Percentiles rank a stretch among this genome's conserved stretches.
phyloP scores from a whole-genome alignment of 2,329 filamentous ascomycete genomes.

The Phaeoacremonium minimum region DNA sequence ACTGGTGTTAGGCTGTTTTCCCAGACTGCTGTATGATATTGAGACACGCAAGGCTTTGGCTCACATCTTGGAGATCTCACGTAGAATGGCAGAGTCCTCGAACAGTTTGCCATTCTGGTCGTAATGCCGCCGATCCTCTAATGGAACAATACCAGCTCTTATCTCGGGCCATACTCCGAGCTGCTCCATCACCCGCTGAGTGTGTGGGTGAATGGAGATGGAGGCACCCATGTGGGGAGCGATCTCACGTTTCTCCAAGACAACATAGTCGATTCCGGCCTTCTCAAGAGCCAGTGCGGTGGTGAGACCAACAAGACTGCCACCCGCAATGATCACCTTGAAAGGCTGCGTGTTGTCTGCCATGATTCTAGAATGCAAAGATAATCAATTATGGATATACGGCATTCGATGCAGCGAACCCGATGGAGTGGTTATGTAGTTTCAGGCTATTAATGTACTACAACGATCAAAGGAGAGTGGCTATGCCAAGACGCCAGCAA shows the following conservation, averaged over 20 bases:
- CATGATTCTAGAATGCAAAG: no score
- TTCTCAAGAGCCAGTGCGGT: constrained; percentile 11
- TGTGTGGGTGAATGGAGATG: constrained; percentile 5
- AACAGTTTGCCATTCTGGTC: constrained; percentile 10
- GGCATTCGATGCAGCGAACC: no score
- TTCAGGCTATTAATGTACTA: neutral
- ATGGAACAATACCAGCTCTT: neutral
- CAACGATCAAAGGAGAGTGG: neutral
- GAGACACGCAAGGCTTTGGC: neutral
- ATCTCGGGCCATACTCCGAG: constrained; percentile 7
- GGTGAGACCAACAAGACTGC: constrained; percentile 11
- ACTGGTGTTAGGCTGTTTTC: no score
- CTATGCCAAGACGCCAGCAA: no score
- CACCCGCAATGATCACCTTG: constrained; percentile 12
- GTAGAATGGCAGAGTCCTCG: constrained; percentile 6
- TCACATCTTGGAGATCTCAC: constrained; percentile 4
- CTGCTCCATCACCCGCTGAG: constrained; percentile 8
- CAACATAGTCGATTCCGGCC: constrained; percentile 11
- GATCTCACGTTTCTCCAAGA: constrained; percentile 13
- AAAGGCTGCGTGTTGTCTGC: constrained; percentile 2
- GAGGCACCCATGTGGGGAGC: constrained; percentile 13
- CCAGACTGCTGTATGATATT: no score
- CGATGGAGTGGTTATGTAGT: no score
- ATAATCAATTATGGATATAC: no score
- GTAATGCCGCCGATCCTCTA: constrained; percentile 7